phyloP scores from a whole-genome alignment of 1,284 basidiomycete species.

The Bothia castanella region DNA sequence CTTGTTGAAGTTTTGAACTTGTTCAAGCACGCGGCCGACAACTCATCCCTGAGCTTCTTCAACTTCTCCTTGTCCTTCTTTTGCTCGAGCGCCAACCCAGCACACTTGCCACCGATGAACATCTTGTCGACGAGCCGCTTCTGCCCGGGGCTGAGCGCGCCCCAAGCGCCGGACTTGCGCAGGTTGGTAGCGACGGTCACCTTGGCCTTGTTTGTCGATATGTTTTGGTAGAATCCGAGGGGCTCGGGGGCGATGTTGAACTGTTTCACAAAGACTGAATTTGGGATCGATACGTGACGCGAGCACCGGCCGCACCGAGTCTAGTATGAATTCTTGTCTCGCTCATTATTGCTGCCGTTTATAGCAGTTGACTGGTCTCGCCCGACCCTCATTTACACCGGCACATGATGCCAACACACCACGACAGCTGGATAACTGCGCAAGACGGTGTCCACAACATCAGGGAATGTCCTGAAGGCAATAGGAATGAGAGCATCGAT shows the following conservation, averaged over 20 bases:
- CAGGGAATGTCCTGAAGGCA: no score
- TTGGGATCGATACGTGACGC: no score
- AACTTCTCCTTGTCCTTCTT: conserved; percentile 52
- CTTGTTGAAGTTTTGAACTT: conserved; percentile 88
- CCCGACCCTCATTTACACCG: no score
- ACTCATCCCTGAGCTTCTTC: conserved; percentile 60
- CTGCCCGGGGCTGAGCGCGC: conserved; percentile 62
- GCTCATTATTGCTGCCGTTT: no score
- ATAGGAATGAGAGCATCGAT: no score
- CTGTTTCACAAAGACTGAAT: conserved; percentile 7
- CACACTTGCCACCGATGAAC: conserved; percentile 71
- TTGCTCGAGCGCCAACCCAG: conserved; percentile 69
- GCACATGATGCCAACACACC: no score
- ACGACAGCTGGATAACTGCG: no score
- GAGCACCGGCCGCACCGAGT: no score
- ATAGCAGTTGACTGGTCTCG: no score
- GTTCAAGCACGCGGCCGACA: conserved; percentile 67
- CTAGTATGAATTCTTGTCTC: no score
- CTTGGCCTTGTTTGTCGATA: conserved; percentile 67
- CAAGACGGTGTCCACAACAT: no score
- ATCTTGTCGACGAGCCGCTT: conserved; percentile 72
- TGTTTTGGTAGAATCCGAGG: conserved; percentile 74
- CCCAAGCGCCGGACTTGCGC: conserved; percentile 51
- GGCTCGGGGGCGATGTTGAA: conserved; percentile 54
- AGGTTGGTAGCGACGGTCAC: conserved; percentile 65